These are phyloP conservation scores for Astragalus membranaceus DNA, from an alignment of 306 rosid genomes.

Conservation along the genomic window DNA sequence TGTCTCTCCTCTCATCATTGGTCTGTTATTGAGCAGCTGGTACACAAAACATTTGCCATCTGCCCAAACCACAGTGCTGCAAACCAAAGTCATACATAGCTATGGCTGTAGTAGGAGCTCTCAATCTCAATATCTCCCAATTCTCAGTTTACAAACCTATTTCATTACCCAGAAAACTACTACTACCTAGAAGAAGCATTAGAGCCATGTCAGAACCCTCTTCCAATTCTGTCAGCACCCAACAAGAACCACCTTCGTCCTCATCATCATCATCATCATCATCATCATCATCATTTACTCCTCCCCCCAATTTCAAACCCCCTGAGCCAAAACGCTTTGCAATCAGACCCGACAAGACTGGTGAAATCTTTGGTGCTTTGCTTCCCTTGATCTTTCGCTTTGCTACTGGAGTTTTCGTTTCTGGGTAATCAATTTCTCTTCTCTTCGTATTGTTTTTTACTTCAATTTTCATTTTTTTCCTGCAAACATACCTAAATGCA, in stretches of 20 bases:
- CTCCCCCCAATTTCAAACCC: slow-evolving; percentile 82
- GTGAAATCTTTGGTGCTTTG: slow-evolving; percentile 53
- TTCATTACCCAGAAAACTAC: slow-evolving; percentile 23
- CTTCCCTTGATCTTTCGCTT: slow-evolving; percentile 67
- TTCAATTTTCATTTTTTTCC: background rate
- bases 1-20: background rate
- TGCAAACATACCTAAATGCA: background rate
- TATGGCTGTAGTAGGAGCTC: slow-evolving; percentile 65
- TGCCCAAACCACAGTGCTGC: background rate
- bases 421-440: slow-evolving; percentile 47
- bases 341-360: slow-evolving; percentile 52
- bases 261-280: no score
- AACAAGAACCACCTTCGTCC: slow-evolving; percentile 23
- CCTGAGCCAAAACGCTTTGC: slow-evolving; percentile 84
- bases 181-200: slow-evolving; percentile 24
- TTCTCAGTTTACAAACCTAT: slow-evolving; percentile 29
- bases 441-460: background rate
- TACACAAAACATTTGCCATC: background rate
- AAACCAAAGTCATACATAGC: no score
- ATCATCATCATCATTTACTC: no score
- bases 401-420: slow-evolving; percentile 74
- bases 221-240: slow-evolving; percentile 34
- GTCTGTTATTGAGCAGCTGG: background rate
- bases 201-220: slow-evolving; percentile 50
- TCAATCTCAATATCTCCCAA: slow-evolving; percentile 37